These are phyloP conservation scores for Floccularia luteovirens DNA, from an alignment of 768 basidiomycete genomes.

Conservation along the genomic window DNA sequence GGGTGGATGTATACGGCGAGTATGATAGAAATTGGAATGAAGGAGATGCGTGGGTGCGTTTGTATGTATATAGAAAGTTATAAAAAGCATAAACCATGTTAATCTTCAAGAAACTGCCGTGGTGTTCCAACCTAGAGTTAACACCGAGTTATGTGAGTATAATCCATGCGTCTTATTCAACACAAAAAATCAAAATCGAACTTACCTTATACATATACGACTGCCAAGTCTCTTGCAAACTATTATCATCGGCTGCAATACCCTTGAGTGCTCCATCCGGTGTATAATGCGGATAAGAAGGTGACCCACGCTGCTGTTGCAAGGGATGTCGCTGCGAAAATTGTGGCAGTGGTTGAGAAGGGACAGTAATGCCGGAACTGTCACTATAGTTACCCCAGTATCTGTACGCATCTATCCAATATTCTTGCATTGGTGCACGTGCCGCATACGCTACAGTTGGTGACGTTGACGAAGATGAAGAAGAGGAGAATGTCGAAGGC, in stretches of 20 bases:
- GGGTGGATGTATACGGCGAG: too few relatives aligned
- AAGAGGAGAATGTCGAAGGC: conserved; percentile 4
- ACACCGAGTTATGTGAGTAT: background rate
- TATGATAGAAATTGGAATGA: too few relatives aligned
- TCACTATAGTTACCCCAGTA: background rate
- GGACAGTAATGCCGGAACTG: too few relatives aligned
- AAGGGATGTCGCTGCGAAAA: conserved; percentile 11
- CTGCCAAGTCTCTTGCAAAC: conserved; percentile 64
- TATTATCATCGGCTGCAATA: conserved; percentile 44
- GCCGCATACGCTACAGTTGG: conserved; percentile 3
- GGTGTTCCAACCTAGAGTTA: conserved; percentile 31
- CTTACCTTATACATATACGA: conserved; percentile 55
- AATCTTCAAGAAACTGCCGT: conserved; percentile 32
- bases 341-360: too few relatives aligned
- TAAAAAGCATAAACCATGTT: conserved; percentile 6
- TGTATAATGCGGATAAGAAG: conserved; percentile 30
- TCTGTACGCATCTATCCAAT: background rate
- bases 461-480: conserved; percentile 5
- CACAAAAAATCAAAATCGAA: conserved; percentile 1
- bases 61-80: too few relatives aligned
- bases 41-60: too few relatives aligned
- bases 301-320: conserved; percentile 9
- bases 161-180: too few relatives aligned
- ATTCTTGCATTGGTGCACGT: too few relatives aligned
- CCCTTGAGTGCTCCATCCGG: conserved; percentile 36